Base-by-base conservation (phyloP, 176 grass and related monocot species). In the Themeda triandra region DNA sequence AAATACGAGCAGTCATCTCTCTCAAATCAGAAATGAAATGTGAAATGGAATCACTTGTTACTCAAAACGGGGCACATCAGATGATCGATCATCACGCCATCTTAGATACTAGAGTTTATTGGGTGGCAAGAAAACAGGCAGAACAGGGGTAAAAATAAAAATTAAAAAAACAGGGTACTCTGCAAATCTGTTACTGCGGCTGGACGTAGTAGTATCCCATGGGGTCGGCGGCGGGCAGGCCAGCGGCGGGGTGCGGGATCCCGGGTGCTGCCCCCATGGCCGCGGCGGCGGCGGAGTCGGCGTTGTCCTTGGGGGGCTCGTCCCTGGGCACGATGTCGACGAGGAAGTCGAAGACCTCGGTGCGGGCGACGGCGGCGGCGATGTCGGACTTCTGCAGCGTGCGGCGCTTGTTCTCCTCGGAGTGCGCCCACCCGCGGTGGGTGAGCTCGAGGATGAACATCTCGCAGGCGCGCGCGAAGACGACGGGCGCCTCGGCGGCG, bases 371-470 rank as follows among this genome's bases (percentile, higher is more conserved):
- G 65, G 96, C 96, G 0, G 91, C 96, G 10, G 93, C 96, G 76
- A 99, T 96, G 85, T 99, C 96, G 5, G 88, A 94, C 91, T 96
- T 99, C 91, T 96, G 93, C 15, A 99, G 85, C n/a, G 93, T 99
- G 71, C 93, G 89, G 78, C 93, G 91, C 89, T 94, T 95, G 89
- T 99, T 99, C 89, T 99, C 93, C 90, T 99, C 93, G 39, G 96
- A 89, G 78, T 99, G 96, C 33, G 93, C 90, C 96, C 96, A 99
- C 0, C 89, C 91, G 73, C 96, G 92, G 80, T 93, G 91, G 0
- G 92, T 95, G 76, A 98, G 89, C 89, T 98, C 93, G 85, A 98
- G 85, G 66, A 98, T 92, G 89, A 98, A 98, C 93, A 98, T 93
- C 91, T 95, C 96, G 80, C 95, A 98, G 60, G 96, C 96, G 13